A percentile compares a stretch with the other conserved stretches of the same genome.
phyloP scores from a whole-genome alignment of 495 filamentous ascomycete species.

The Tuber brumale region DNA sequence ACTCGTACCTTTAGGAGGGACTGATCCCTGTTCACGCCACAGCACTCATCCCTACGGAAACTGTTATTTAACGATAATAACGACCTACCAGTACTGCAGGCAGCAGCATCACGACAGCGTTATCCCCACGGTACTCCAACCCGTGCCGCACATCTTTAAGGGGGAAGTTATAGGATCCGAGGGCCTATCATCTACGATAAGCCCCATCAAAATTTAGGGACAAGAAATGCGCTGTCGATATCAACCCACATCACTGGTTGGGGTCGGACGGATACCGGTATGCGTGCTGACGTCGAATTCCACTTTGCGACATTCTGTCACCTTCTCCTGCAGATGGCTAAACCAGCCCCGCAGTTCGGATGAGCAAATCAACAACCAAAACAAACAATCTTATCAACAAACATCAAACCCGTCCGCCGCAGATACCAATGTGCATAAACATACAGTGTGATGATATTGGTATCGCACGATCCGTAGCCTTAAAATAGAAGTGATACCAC shows the following conservation, averaged over 20 bases:
- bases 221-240: slow-evolving; percentile 1
- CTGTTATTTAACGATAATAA: not conserved
- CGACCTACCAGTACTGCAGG: no score
- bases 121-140: not conserved
- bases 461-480: not conserved
- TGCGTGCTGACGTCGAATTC: not conserved
- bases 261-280: not conserved
- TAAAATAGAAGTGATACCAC: not conserved
- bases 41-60: not conserved
- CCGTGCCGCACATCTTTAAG: not conserved
- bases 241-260: not conserved
- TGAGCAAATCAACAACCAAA: not conserved
- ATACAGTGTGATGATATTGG: not conserved
- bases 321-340: not conserved
- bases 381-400: not conserved
- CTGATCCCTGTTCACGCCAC: not conserved
- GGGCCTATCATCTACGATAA: not conserved
- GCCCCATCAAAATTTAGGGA: not conserved
- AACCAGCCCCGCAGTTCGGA: not conserved
- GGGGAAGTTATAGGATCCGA: not conserved
- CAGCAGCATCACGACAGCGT: not conserved
- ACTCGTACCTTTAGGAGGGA: not conserved
- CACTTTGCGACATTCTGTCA: not conserved
- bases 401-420: not conserved
- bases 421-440: not conserved